Base-by-base conservation (phyloP, 176 grass and related monocot species). In the Lolium rigidum region DNA sequence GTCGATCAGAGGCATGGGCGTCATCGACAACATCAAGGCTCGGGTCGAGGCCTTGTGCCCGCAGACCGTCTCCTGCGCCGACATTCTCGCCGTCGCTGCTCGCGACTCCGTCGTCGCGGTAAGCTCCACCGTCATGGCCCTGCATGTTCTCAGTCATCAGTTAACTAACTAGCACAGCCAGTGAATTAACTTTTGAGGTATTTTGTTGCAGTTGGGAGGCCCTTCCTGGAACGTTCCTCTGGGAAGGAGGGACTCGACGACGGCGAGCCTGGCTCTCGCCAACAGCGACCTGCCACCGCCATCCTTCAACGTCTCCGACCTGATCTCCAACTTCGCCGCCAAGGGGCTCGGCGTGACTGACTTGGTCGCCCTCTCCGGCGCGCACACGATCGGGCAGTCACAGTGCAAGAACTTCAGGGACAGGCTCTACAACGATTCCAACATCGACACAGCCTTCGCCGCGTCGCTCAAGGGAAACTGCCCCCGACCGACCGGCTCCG, bases 61-160 rank as follows among this genome's bases (percentile, higher is more conserved):
- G 17, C 87, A 88, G 88, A 94, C 89, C 5, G 90, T 97, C 74
- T 94, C 92, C 16, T 97, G 94, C 38, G 94, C 92, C 16, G 92
- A 94, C 85, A 92, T 94, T 76, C 82, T 94, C 26, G 92, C 94
- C 31, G 83, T 97, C 16, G 94, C 92, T 0, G 94, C 94, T 26
- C 94, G 94, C 1, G 89, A 97, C 86, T 94, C 91, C 10, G 94
- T 97, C 41, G 94, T 92, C 10, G 82, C 91, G 6, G 94, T 97
- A 88, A 64, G 59, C 44, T 41, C 46, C 11, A 8, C 26, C 1
- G 7, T 17, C 46, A 9, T 9, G 21, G 48, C 73, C 22, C 5
- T 17, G 64, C 62, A 31, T 74, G 46, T 17, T 12, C 31, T 67
- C 25, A 25, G 22, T 25, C 31, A 35, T 25, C 31, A 35, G 31